phyloP scores from a whole-genome alignment of 306 rosid genomes.

The Dryas octopetala region DNA sequence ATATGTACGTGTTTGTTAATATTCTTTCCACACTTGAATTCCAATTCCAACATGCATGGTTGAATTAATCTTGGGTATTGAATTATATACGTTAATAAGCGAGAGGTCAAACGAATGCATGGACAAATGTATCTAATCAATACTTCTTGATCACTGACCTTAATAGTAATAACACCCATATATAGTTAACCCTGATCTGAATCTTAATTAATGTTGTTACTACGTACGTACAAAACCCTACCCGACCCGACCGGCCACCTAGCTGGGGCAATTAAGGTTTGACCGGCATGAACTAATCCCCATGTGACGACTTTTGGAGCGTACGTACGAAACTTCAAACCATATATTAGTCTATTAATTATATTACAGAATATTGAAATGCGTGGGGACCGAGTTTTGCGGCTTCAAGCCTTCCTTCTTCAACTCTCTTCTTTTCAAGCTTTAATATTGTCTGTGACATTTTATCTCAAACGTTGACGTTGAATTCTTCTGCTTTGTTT shows the following conservation, averaged over 20 bases:
- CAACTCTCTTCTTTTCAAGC: constrained; percentile 4
- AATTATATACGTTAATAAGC: not conserved
- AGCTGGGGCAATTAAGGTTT: constrained; percentile 8
- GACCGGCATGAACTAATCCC: constrained; percentile 36
- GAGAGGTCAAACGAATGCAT: constrained; percentile 7
- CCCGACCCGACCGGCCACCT: not conserved
- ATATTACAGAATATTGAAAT: not conserved
- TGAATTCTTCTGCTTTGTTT: constrained; percentile 55
- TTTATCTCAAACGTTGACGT: constrained; percentile 58
- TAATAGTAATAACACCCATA: not conserved
- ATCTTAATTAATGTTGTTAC: not conserved
- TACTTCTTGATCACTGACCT: constrained; percentile 9
- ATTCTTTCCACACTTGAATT: not conserved
- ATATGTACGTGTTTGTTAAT: too few species aligned
- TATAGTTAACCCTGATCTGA: not conserved
- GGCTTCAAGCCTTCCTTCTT: constrained; percentile 43
- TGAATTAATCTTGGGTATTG: not conserved
- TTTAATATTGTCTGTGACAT: not conserved
- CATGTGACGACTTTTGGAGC: constrained; percentile 49
- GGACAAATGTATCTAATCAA: not conserved
- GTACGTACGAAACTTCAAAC: constrained; percentile 65
- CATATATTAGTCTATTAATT: too few species aligned
- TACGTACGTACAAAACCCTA: not conserved
- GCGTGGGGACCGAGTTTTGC: constrained; percentile 51
- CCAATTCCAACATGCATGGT: not conserved